Evolutionary conservation across 192 early-diverging fungal genomes (phyloP).

Genomic region (Coemansia sp.): DNA sequence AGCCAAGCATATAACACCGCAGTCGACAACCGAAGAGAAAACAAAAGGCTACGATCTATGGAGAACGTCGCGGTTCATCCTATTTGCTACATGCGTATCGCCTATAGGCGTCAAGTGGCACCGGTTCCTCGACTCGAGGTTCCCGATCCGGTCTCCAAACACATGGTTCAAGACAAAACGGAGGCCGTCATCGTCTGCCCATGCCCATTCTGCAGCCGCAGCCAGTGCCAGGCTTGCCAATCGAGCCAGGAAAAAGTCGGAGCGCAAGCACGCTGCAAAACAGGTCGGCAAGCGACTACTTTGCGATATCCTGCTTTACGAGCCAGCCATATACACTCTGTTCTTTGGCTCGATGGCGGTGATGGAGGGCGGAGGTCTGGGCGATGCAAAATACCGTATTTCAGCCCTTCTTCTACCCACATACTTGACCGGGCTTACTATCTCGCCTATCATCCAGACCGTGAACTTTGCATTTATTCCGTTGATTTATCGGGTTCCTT

Average conservation of each 20-base stretch:
- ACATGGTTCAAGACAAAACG: slow-evolving; percentile 42
- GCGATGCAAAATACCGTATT: slow-evolving; percentile 33
- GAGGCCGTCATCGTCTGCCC: slow-evolving; percentile 12
- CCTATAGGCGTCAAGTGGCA: slow-evolving; percentile 55
- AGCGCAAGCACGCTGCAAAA: slow-evolving; percentile 27
- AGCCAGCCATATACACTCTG: slow-evolving; percentile 43
- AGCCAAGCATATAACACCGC: slow-evolving; percentile 20
- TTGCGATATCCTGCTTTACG: slow-evolving; percentile 44
- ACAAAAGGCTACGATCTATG: slow-evolving; percentile 36
- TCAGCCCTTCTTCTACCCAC: slow-evolving; percentile 35
- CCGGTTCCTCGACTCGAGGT: slow-evolving; percentile 45
- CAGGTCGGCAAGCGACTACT: slow-evolving; percentile 49
- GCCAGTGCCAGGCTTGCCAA: slow-evolving; percentile 12
- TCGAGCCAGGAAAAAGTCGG: slow-evolving; percentile 29
- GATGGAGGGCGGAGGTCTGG: slow-evolving; percentile 43
- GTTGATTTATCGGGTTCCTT: slow-evolving; percentile 67
- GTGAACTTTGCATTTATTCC: slow-evolving; percentile 79
- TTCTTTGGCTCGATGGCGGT: slow-evolving; percentile 54
- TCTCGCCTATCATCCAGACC: slow-evolving; percentile 74
- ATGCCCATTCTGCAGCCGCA: slow-evolving; percentile 4
- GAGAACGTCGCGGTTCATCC: slow-evolving; percentile 46
- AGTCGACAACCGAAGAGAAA: not conserved
- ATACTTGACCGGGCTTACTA: slow-evolving; percentile 48
- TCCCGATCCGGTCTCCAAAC: slow-evolving; percentile 50
- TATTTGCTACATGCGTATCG: slow-evolving; percentile 47